Evolutionary conservation across 164 flowering plant species (phyloP), one percentile per base, ranked within the genome.

Genomic region (Tinospora cordifolia): DNA sequence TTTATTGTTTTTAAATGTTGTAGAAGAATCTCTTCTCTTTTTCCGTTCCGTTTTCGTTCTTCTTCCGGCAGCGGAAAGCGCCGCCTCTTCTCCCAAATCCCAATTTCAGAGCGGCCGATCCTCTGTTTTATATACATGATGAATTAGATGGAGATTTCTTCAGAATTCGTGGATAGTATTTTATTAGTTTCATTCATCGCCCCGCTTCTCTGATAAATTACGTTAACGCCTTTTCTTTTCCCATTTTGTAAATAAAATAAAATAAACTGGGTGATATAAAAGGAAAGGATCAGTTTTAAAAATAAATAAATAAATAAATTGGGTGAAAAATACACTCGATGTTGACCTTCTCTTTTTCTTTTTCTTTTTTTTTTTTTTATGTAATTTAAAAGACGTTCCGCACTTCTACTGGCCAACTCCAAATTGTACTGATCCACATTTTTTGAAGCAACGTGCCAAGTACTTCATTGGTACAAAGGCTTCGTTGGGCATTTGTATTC

Each of bases 61-160:
- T 54, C 60, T 22, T 54, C 60, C 60, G 60, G 60, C 60, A 54
- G 60, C 60, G 7, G 60, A 54, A 54, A 3, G 60, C 60, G 60
- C 24, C 60, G 60, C 60, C 60, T 54, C 24, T 54, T 54, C 24
- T 54, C 60, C 60, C 60, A n/a, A 54, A 8, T 54, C 60, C 60
- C 60, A n/a, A 54, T 54, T 21, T n/a, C 24, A 25, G 60, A 54
- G 22, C 6, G 60, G 21, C n/a, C n/a, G 24, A 25, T n/a, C 60
- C 60, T 24, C 21, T 22, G n/a, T 19, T 10, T 54, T 21, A 54
- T 54, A 54, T 54, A 54, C 24, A n/a, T 17, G n/a, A 30, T 30
- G 4, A 21, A 54, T 54, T 22, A 8, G 24, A 19, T 54, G 24
- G 21, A 54, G 60, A 54, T 54, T 54, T 54, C n/a, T 19, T 54